Conservation (phyloP, 2,329 filamentous ascomycete genomes). For the Fusarium nelsonii region DNA sequence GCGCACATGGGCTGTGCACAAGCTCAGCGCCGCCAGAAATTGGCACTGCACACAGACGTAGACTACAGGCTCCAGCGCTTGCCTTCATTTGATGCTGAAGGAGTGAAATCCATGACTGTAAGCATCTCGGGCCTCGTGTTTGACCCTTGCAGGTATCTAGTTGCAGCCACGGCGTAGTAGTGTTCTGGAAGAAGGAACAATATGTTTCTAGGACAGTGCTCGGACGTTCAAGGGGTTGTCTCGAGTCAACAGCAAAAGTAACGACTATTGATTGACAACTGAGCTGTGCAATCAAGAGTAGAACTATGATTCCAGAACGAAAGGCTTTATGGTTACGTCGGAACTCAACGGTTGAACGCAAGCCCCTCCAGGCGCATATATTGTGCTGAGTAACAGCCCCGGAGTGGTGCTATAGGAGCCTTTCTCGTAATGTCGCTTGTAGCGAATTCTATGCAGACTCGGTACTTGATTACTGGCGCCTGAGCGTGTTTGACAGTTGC, state of each 20-base stretch:
- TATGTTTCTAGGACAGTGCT: constrained; percentile 5
- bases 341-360: too few species aligned
- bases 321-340: background rate
- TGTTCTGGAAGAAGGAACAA: constrained; percentile 5
- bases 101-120: constrained; percentile 4
- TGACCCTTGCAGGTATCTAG: constrained; percentile 7
- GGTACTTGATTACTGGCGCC: background rate
- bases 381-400: background rate
- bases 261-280: background rate
- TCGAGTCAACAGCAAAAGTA: background rate
- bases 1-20: background rate
- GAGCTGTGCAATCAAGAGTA: too few species aligned
- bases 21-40: constrained; percentile 5
- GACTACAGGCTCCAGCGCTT: background rate
- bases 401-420: too few species aligned
- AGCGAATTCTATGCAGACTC: too few species aligned
- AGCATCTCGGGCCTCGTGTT: background rate
- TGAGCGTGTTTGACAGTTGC: background rate
- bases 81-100: background rate
- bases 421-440: too few species aligned
- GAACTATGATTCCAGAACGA: background rate
- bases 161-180: constrained; percentile 23
- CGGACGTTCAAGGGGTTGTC: background rate
- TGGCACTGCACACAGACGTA: constrained; percentile 8
- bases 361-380: background rate